Base-by-base conservation (phyloP, 1,284 basidiomycete genomes). In the Kwoniella shivajii region DNA sequence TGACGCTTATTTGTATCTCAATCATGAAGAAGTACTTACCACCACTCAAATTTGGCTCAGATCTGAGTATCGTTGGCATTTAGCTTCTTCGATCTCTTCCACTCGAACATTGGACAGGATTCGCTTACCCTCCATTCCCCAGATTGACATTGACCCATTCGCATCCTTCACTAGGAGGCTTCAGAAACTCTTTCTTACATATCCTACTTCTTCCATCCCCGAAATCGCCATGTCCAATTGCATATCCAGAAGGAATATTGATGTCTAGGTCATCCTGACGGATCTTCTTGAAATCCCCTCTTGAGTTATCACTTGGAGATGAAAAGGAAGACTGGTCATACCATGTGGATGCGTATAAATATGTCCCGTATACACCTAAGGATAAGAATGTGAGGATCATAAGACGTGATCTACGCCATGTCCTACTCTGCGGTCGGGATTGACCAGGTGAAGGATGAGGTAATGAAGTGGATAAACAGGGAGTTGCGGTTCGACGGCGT, bases 51-150 rank as follows among this genome's bases (percentile, higher is more conserved):
- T 73, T 64, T 0, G 71, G 71, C 43, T 69, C 67, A 16, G 69
- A 66, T 10, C 71, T 71, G 53, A 6, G 16, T 18, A 20, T 7
- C n/a, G 39, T n/a, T 51, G 26, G 54, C 42, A 45, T 55, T 20
- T 18, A 18, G 26, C 16, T 22, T 13, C 26, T 7, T 20, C 16
- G 27, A 37, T n/a, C 10, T 18, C 9, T n/a, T n/a, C n/a, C n/a
- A n/a, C n/a, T n/a, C n/a, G n/a, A n/a, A n/a, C n/a, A n/a, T n/a
- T n/a, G n/a, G 20, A n/a, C 20, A 45, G 44, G 22, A 26, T 4
- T n/a, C 26, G 64, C 71, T 55, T 50, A 74, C 72, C 72, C 72
- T 14, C 67, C 73, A 57, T 74, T 74, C 0, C 73, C 73, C 0
- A 73, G 59, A 52, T 62, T 73, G 14, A 71, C 69, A 45, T 74